Conservation (phyloP, 2,329 filamentous ascomycete genomes). For the Alternaria sp. region DNA sequence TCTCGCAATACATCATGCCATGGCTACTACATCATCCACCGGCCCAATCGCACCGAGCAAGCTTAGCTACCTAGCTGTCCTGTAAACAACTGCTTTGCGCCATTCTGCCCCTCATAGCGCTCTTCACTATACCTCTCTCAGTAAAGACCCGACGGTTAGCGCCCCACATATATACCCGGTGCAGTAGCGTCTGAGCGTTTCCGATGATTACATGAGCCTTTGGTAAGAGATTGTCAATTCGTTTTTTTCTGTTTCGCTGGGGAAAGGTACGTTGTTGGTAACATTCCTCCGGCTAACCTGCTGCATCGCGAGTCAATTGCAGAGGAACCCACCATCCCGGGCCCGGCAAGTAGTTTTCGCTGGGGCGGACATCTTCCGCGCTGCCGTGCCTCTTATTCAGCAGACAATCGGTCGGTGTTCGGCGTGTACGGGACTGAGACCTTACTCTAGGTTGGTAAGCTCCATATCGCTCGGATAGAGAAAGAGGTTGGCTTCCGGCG, state of each 20-base stretch:
- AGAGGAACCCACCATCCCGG: neutral
- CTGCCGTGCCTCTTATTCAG: neutral
- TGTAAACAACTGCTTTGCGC: neutral
- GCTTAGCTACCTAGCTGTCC: neutral
- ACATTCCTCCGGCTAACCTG: neutral
- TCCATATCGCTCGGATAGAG: neutral
- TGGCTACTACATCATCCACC: neutral
- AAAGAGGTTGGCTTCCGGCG: conserved; percentile 4
- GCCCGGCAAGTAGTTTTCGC: neutral
- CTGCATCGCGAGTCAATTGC: neutral
- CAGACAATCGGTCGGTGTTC: neutral
- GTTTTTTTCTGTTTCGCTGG: neutral
- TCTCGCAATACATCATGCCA: neutral
- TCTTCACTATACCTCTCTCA: neutral
- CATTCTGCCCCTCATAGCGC: conserved; percentile 4
- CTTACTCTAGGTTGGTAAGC: conserved; percentile 1
- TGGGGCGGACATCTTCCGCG: neutral
- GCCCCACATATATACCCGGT: neutral
- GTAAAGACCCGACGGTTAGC: neutral
- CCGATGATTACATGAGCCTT: conserved; percentile 11
- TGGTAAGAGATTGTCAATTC: conserved; percentile 6
- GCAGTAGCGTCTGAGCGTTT: conserved; percentile 12
- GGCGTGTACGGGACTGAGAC: neutral
- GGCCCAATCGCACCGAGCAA: neutral
- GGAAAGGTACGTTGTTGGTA: neutral